phyloP scores from a whole-genome alignment of 805 yeast genomes.

The Blastobotrys parvus region DNA sequence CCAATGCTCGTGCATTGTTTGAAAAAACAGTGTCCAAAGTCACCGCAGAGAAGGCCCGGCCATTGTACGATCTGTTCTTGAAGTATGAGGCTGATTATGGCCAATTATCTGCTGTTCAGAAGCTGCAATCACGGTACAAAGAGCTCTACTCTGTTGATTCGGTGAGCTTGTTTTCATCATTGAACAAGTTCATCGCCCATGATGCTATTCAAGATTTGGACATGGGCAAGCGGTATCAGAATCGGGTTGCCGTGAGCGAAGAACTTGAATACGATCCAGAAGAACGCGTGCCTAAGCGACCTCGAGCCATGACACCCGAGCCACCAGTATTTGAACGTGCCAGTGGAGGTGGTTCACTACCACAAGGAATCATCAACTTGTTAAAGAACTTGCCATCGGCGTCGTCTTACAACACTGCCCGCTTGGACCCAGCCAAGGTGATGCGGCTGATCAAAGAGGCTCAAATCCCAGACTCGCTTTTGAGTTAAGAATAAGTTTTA shows the following conservation, averaged over 20 bases:
- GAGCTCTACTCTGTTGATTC: constrained; percentile 45
- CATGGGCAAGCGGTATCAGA: constrained; percentile 11
- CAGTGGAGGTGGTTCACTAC: too few relatives aligned
- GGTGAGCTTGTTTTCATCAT: constrained; percentile 31
- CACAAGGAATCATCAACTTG: constrained; percentile 36
- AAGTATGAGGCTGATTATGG: constrained; percentile 63
- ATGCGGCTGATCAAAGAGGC: constrained; percentile 29
- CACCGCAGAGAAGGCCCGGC: constrained; percentile 32
- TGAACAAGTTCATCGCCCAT: constrained; percentile 23
- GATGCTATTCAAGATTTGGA: constrained; percentile 17
- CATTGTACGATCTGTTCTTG: constrained; percentile 50
- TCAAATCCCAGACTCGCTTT: constrained; percentile 17
- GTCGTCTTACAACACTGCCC: constrained; percentile 43
- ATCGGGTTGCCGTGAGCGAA: too few relatives aligned
- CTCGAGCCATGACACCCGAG: too few relatives aligned
- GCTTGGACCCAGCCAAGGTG: constrained; percentile 48
- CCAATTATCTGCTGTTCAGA: constrained; percentile 56
- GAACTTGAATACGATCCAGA: constrained; percentile 5
- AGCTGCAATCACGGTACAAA: constrained; percentile 57
- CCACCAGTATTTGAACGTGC: too few relatives aligned
- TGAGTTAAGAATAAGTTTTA: not conserved
- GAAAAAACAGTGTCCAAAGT: constrained; percentile 64
- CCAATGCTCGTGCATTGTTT: constrained; percentile 71
- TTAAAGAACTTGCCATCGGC: constrained; percentile 55
- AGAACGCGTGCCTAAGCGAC: too few relatives aligned